These are phyloP conservation scores for Melastoma candidum DNA, from an alignment of 441 rosid genomes.

Conservation along the genomic window DNA sequence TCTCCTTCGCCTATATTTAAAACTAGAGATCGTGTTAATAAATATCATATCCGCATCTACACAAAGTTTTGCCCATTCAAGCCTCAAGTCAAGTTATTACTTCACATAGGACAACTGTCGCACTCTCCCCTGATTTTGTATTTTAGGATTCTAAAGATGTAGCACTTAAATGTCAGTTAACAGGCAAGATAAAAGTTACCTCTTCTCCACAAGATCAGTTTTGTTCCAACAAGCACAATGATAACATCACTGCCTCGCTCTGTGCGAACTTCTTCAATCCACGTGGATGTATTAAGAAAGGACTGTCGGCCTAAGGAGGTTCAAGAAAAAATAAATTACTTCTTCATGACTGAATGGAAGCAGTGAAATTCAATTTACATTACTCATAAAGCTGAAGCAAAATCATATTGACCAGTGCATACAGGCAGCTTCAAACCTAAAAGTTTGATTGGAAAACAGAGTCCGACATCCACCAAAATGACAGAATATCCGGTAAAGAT, in stretches of 20 bases:
- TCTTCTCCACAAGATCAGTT: slow-evolving; percentile 81
- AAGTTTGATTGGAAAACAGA: not conserved
- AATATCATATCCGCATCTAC: too few relatives aligned
- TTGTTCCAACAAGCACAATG: slow-evolving; percentile 81
- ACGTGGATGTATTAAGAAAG: slow-evolving; percentile 63
- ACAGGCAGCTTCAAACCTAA: not conserved
- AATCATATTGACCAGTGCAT: not conserved
- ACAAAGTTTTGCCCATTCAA: too few relatives aligned
- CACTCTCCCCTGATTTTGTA: not conserved
- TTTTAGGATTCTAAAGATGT: not conserved
- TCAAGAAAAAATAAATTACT: slow-evolving; percentile 2
- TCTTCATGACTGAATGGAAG: not conserved
- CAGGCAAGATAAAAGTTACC: slow-evolving; percentile 25
- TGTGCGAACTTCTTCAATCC: slow-evolving; percentile 81
- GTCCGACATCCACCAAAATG: not conserved
- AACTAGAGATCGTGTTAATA: too few relatives aligned
- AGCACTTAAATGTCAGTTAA: not conserved
- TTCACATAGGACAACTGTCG: too few relatives aligned
- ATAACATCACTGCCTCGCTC: slow-evolving; percentile 77
- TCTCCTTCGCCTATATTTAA: too few relatives aligned
- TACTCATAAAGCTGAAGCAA: too few relatives aligned
- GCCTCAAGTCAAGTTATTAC: too few relatives aligned
- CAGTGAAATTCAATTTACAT: not conserved
- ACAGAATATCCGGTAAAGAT: not conserved
- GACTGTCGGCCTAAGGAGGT: slow-evolving; percentile 55